phyloP scores from a whole-genome alignment of 2,329 filamentous ascomycete genomes.

The Sporothrix humicola region DNA sequence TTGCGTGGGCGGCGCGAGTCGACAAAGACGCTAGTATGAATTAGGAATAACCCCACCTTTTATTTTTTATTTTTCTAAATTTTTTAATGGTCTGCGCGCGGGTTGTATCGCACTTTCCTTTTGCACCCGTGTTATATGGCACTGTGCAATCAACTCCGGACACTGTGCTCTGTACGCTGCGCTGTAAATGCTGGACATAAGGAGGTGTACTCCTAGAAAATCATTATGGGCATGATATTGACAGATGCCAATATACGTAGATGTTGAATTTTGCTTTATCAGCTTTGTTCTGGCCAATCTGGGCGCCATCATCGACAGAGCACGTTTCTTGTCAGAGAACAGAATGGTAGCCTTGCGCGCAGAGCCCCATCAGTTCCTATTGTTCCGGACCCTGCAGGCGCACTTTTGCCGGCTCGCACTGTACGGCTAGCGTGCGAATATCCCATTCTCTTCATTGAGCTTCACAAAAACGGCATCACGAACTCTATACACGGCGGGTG shows the following conservation, averaged over 20 bases:
- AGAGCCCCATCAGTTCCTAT: not conserved
- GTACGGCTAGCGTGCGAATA: constrained; percentile 8
- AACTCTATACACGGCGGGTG: constrained; percentile 6
- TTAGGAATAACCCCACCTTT: constrained; percentile 24
- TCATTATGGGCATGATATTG: too few relatives aligned
- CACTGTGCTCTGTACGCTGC: not conserved
- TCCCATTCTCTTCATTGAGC: constrained; percentile 3
- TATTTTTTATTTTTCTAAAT: constrained; percentile 34
- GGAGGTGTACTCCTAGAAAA: too few relatives aligned
- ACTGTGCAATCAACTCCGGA: not conserved
- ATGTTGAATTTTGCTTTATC: too few relatives aligned
- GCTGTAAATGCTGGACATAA: too few relatives aligned
- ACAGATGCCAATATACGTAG: too few relatives aligned
- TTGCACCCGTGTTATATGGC: not conserved
- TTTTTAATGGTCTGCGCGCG: not conserved
- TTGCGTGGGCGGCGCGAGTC: constrained; percentile 27
- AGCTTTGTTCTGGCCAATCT: not conserved
- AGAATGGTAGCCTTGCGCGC: constrained; percentile 4
- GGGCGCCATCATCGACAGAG: not conserved
- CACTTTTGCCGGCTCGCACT: constrained; percentile 5
- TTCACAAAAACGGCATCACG: constrained; percentile 12
- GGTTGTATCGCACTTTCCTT: not conserved
- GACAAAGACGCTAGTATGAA: constrained; percentile 8
- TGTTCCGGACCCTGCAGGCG: too few relatives aligned
- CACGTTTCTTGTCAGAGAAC: too few relatives aligned